Evolutionary conservation across 192 early-diverging fungal species (phyloP), one percentile per base, ranked within the genome.

Genomic region (Lunasporangiospora selenospora): DNA sequence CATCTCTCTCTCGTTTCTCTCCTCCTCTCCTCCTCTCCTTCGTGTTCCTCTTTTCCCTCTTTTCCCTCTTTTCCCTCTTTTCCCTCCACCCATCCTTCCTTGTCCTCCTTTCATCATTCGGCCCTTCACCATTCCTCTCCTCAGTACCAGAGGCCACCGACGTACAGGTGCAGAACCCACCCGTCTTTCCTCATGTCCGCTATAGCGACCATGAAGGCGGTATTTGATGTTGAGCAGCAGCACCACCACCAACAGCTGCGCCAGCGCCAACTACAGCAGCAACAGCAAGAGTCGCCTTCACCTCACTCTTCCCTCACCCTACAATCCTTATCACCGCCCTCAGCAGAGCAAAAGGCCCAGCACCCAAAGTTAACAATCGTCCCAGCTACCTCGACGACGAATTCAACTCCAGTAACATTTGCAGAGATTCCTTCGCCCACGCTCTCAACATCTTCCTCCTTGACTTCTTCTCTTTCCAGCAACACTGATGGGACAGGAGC

Each of bases 161-260:
- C n/a, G n/a, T n/a, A n/a, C n/a, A n/a, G 30, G 12, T 13, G 3
- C 18, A 9, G 10, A 29, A 21, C 27, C 43, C 56, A 30, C 43
- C 56, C 43, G 30, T 24, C 56, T 15, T 58, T 30, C 56, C 16
- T 15, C 23, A 63, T 63, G 61, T 53, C 61, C 41, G 51, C 61
- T 11, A 53, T 63, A 21, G 47, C 45, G 9, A 61, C 47, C 29
- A 61, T 41, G 47, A 51, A 50, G 47, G 58, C 19, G 16, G 7
- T 41, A 23, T 24, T 51, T 27, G 46, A 59, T n/a, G 44, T 15
- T 26, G 57, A 59, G 29, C 46, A 45, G 23, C 32, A 42, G 37
- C 34, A 16, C 7, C 8, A 27, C 4, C 26, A 16, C 18, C 46
- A 0, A 26, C 46, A 2, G 18, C 23, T n/a, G 19, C 31, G 34